Conservation (phyloP, 495 filamentous ascomycete genomes). For the Penicillium tannophilum region DNA sequence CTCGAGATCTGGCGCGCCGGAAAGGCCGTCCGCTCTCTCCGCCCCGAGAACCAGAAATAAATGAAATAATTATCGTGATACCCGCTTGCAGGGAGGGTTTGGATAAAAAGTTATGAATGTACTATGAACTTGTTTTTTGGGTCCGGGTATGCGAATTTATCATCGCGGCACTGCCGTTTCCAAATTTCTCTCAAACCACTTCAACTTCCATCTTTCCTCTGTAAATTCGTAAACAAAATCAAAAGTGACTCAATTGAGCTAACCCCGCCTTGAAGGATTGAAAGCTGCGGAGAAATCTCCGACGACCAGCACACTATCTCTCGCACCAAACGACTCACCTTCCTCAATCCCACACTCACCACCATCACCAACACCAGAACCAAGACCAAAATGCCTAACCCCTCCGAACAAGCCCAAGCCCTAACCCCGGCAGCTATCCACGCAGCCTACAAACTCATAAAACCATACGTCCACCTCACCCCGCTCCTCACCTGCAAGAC, state of each 20-base stretch:
- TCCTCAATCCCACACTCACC: neutral
- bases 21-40: conserved; percentile 90
- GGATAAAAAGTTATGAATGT: conserved; percentile 47
- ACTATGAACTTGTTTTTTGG: conserved; percentile 43
- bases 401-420: conserved; percentile 50
- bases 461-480: conserved; percentile 76
- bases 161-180: conserved; percentile 4
- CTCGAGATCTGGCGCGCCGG: conserved; percentile 99
- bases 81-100: conserved; percentile 27
- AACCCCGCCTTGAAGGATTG: neutral
- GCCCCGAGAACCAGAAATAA: conserved; percentile 92
- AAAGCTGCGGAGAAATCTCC: conserved; percentile 12
- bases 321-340: neutral
- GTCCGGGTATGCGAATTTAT: conserved; percentile 21
- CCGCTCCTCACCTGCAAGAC: conserved; percentile 78
- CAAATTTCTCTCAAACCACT: conserved; percentile 1
- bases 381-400: conserved; percentile 16
- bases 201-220: neutral
- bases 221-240: neutral
- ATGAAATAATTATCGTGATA: conserved; percentile 33
- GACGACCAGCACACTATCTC: neutral
- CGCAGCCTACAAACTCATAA: conserved; percentile 71
- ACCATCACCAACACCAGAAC: neutral
- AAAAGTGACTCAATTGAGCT: neutral
- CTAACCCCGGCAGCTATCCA: conserved; percentile 70